These are phyloP conservation scores for Venturiaceae sp. DNA, from an alignment of 2,329 filamentous ascomycete species.

Conservation along the genomic window DNA sequence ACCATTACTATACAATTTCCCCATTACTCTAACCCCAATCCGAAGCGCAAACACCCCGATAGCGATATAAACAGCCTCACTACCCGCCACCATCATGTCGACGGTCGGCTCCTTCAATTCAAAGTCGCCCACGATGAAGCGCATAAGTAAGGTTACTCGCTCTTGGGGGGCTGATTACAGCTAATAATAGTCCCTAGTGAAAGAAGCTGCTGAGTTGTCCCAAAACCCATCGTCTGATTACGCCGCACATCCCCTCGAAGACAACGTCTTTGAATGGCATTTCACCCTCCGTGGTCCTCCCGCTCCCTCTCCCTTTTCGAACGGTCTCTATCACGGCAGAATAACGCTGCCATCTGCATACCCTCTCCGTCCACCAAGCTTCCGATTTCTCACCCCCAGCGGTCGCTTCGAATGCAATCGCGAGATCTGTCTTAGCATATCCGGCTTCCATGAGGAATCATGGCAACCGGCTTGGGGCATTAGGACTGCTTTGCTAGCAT, in stretches of 20 bases:
- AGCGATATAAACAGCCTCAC: background rate
- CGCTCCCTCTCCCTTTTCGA: conserved; percentile 61
- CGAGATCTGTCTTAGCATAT: conserved; percentile 92
- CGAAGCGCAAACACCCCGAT: background rate
- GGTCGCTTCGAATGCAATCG: conserved; percentile 94
- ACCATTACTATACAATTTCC: background rate
- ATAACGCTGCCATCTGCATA: conserved; percentile 86
- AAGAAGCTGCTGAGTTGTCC: conserved; percentile 83
- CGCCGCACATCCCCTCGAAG: conserved; percentile 73
- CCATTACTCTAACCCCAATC: background rate
- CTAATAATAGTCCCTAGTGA: conserved; percentile 53
- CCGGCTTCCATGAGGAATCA: conserved; percentile 91
- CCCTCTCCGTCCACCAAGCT: conserved; percentile 84
- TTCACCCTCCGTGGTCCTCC: conserved; percentile 93
- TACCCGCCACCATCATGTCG: background rate
- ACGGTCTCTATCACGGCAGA: conserved; percentile 88
- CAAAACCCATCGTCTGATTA: conserved; percentile 74
- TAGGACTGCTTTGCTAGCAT: conserved; percentile 69
- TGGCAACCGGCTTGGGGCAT: conserved; percentile 99
- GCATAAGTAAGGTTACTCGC: conserved; percentile 54
- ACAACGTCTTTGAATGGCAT: conserved; percentile 96
- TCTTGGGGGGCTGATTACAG: conserved; percentile 17
- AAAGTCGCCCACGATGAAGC: conserved; percentile 60
- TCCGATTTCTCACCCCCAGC: conserved; percentile 86
- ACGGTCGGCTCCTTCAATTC: conserved; percentile 1